These are phyloP conservation scores for Cryptomeria japonica DNA, from an alignment of 75 land plant species.

Conservation along the genomic window DNA sequence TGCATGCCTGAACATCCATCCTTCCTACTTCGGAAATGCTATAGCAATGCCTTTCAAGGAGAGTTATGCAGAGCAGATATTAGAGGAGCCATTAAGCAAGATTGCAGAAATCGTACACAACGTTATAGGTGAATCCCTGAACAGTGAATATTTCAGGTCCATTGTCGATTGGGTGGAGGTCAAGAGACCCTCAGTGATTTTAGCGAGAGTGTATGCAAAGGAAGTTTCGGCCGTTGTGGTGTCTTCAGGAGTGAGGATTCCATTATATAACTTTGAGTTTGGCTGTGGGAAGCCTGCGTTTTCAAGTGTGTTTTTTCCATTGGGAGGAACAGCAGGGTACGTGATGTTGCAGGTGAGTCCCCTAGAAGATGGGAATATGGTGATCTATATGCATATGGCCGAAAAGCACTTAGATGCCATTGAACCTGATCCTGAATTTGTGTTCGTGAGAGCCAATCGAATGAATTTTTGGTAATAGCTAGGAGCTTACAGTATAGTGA, in stretches of 20 bases:
- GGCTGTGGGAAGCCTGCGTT: constrained; percentile 51
- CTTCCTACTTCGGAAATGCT: neutral
- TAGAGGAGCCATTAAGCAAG: neutral
- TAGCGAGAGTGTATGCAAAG: neutral
- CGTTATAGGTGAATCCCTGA: neutral
- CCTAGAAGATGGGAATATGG: constrained; percentile 38
- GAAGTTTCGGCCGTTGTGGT: constrained; percentile 33
- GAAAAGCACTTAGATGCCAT: neutral
- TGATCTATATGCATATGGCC: constrained; percentile 22
- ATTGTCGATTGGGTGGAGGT: neutral
- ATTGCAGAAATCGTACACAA: neutral
- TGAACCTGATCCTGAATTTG: neutral
- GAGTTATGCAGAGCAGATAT: neutral
- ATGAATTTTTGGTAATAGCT: neutral
- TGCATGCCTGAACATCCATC: neutral
- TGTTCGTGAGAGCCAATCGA: neutral
- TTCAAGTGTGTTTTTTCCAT: constrained; percentile 52
- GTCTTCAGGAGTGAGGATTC: constrained; percentile 42
- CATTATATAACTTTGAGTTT: constrained; percentile 37
- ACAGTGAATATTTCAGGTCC: neutral
- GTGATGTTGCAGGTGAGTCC: constrained; percentile 50
- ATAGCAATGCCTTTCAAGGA: neutral
- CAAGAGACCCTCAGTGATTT: neutral
- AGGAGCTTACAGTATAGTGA: too few relatives aligned
- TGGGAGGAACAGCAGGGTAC: constrained; percentile 48